phyloP scores from a whole-genome alignment of 2,329 filamentous ascomycete species.

The Epichloe gansuensis region DNA sequence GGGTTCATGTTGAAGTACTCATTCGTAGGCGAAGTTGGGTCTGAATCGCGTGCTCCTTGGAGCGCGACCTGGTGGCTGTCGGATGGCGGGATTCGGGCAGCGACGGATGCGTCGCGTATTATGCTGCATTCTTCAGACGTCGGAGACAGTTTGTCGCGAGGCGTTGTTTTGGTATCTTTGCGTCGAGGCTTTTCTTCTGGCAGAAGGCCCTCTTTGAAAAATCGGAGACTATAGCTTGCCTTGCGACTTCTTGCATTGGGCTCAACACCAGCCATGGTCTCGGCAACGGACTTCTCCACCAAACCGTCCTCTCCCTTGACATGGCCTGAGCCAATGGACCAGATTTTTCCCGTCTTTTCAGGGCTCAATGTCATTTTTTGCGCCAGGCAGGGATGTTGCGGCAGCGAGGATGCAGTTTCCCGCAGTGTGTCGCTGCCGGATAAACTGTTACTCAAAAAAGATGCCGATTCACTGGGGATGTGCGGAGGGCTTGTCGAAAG shows the following conservation, averaged over 20 bases:
- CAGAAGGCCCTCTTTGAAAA: conserved; percentile 55
- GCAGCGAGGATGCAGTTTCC: conserved; percentile 10
- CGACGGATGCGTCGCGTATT: neutral
- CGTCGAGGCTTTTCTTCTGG: conserved; percentile 42
- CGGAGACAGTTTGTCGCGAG: conserved; percentile 29
- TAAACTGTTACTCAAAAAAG: conserved; percentile 6
- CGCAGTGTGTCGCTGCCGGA: conserved; percentile 7
- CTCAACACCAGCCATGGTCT: conserved; percentile 48
- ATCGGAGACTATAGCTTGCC: conserved; percentile 52
- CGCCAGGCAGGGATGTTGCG: conserved; percentile 27
- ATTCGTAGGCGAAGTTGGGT: neutral
- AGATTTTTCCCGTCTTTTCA: conserved; percentile 51
- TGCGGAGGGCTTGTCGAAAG: conserved; percentile 12
- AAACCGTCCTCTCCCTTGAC: conserved; percentile 38
- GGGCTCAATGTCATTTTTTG: conserved; percentile 30
- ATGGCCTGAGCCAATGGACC: conserved; percentile 47
- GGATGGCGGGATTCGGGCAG: neutral
- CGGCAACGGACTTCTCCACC: conserved; percentile 52
- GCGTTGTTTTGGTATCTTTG: conserved; percentile 28
- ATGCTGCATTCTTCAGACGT: conserved; percentile 20
- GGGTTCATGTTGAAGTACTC: conserved; percentile 11
- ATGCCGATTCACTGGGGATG: conserved; percentile 6
- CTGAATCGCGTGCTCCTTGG: neutral
- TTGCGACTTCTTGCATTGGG: conserved; percentile 53
- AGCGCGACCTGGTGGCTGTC: neutral